A percentile compares a stretch with the other conserved stretches of the same genome.
Conservation (phyloP, 2,329 filamentous ascomycete genomes). For the Penicillium hordei region DNA sequence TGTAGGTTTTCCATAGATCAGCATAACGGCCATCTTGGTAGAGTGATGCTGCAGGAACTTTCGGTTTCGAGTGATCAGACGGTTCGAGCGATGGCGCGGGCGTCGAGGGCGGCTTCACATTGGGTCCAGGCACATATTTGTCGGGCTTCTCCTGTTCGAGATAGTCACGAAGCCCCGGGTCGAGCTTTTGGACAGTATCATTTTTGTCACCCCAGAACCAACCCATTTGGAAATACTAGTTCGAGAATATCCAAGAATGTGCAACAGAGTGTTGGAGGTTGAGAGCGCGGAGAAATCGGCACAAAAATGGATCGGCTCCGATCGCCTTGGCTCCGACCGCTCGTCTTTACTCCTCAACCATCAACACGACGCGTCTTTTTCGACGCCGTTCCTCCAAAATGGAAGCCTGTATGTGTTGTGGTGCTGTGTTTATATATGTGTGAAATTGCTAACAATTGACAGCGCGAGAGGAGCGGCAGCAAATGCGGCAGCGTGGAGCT, state of each 20-base stretch:
- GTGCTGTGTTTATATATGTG: background rate
- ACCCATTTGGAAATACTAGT: constrained; percentile 50
- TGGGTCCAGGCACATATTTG: constrained; percentile 56
- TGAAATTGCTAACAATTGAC: constrained; percentile 14
- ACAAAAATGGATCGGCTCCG: constrained; percentile 28
- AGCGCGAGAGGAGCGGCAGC: constrained; percentile 56
- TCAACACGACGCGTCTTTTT: constrained; percentile 36
- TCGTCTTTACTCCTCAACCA: constrained; percentile 20
- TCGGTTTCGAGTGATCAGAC: constrained; percentile 33
- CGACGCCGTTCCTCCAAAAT: constrained; percentile 37
- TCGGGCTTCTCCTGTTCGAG: constrained; percentile 78
- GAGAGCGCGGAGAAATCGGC: constrained; percentile 25
- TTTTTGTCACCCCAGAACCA: constrained; percentile 62
- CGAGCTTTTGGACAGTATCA: constrained; percentile 71
- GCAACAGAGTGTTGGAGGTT: background rate
- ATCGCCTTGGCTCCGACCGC: constrained; percentile 23
- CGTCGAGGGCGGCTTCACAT: constrained; percentile 26
- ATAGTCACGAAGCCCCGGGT: constrained; percentile 80
- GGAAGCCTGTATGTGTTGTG: constrained; percentile 38
- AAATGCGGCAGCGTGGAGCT: constrained; percentile 59
- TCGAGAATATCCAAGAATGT: background rate
- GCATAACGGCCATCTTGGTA: constrained; percentile 73
- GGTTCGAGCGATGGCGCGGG: constrained; percentile 21
- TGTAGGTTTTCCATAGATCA: constrained; percentile 90
- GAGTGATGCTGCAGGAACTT: constrained; percentile 54